Percentiles rank a stretch among this genome's conserved stretches.
These are phyloP conservation scores for Kazachstania sp. DNA, from an alignment of 1,139 yeast species.

Conservation along the genomic window DNA sequence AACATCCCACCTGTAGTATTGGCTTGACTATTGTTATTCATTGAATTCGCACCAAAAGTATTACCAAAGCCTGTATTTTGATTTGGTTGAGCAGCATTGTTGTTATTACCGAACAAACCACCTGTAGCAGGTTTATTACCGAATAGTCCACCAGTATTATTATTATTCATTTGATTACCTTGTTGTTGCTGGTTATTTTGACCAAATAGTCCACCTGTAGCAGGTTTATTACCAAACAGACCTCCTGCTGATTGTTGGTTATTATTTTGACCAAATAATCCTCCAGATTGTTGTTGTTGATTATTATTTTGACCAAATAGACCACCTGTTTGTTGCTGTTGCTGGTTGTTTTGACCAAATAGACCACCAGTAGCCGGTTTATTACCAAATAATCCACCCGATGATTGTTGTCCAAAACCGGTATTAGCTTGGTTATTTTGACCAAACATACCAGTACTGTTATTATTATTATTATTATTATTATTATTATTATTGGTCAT, in stretches of 20 bases:
- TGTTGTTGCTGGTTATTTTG: constrained; percentile 10
- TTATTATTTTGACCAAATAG: constrained; percentile 9
- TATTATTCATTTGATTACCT: constrained; percentile 21
- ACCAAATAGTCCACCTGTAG: constrained; percentile 10
- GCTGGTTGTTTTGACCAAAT: constrained; percentile 2
- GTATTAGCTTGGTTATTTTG: constrained; percentile 17
- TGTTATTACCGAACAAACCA: constrained; percentile 29
- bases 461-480: constrained; percentile 7
- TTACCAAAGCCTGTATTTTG: neutral
- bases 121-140: constrained; percentile 20
- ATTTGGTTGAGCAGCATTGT: constrained; percentile 7
- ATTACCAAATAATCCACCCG: constrained; percentile 13
- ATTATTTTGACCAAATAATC: constrained; percentile 12
- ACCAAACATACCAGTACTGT: constrained; percentile 17
- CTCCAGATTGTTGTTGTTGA: constrained; percentile 13
- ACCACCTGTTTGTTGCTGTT: constrained; percentile 15
- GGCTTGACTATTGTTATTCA: constrained; percentile 8
- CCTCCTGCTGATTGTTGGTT: constrained; percentile 13
- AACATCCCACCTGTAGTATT: constrained; percentile 28
- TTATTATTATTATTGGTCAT: constrained; percentile 4
- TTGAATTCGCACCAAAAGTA: constrained; percentile 25
- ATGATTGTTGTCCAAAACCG: constrained; percentile 8
- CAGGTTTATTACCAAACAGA: constrained; percentile 23
- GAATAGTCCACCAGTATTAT: constrained; percentile 27
- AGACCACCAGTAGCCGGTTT: constrained; percentile 20